Evolutionary conservation across 2,329 filamentous ascomycete genomes (phyloP), one percentile per base, ranked within the genome.

Genomic region (Pseudocercospora musae): DNA sequence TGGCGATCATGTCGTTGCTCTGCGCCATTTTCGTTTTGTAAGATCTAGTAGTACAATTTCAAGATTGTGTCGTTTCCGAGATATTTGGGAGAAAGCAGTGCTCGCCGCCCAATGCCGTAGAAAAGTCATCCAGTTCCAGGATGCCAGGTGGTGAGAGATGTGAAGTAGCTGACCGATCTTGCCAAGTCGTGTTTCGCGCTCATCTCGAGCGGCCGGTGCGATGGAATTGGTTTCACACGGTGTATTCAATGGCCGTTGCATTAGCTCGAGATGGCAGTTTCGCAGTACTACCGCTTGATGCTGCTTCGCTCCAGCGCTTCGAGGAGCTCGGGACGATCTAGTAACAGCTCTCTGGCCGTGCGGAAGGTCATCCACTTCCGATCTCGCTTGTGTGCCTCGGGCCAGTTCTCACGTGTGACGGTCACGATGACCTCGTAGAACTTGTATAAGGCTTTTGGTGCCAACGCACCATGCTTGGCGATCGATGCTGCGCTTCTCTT

Each of bases 341-440:
- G 84, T 71, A 99, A 81, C 54, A 88, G 87, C 69, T 90, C 87
- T 67, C 86, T 86, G n/a, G 95, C 95, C 76, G 96, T 87, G 56
- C 84, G 79, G 75, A 91, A 97, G 57, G 87, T 89, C 77, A 96
- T 92, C 95, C 95, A 99, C 75, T 89, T 86, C 64, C 95, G 87
- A 76, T 89, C 89, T 72, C 95, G 86, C 83, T 97, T 98, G 78
- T 96, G 87, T 80, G 85, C 89, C 81, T 99, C 95, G 1, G 95
- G 95, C 95, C 95, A 99, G 62, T 93, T 87, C 15, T 83, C 81
- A 77, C 95, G 90, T 79, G 96, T 91, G 72, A 88, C 88, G 66
- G 89, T 86, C 65, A 99, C 95, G n/a, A 86, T 89, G 66, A 88
- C 93, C 78, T 98, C 91, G 78, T 87, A 95, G 78, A 94, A 95